Base-by-base conservation (phyloP, 345 rosid genomes). In the Excoecaria agallocha region DNA sequence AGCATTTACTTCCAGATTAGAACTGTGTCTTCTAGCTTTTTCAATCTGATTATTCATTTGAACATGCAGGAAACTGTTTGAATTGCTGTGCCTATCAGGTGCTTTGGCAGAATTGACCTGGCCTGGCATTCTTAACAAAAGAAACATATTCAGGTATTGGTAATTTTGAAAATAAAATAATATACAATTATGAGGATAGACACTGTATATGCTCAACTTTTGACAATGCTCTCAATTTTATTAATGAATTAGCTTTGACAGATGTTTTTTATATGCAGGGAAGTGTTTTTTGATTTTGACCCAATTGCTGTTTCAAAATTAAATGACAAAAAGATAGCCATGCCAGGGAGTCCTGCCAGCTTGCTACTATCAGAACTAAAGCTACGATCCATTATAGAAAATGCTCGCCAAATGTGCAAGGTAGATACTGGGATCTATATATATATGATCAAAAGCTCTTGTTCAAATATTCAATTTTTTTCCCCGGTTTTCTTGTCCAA, bases 401-500 rank as follows among this genome's bases (percentile, higher is more conserved):
- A 93, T 85, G 98, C 93, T 0, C 83, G 84, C 22, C 93, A 91
- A 83, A 80, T 87, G 66, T 76, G 84, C 24, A 87, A 91, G 94
- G 98, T 91, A 74, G 68, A 79, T 62, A 61, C 0, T 3, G 17
- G 25, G 6, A n/a, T 10, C 35, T 35, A 19, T 19, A 54, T 39
- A 48, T 38, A 60, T 7, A 43, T 43, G 48, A 43, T 25, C 5
- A 52, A 43, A 55, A 43, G 17, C 57, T 43, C 6, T 46, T 13
- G 8, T 43, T 5, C 55, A 63, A 66, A 74, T 25, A 1, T 56
- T 20, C 8, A n/a, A n/a, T 8, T 30, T 24, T 51, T 69, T 38
- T 8, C 46, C 20, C 17, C 38, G 46, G 22, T 63, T 41, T 65
- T 65, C 30, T 41, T 51, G 20, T 35, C 30, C 20, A 43, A 66